Evolutionary conservation across 768 basidiomycete species (phyloP), one percentile per base, ranked within the genome.

Genomic region (Leccinum uliginosum): DNA sequence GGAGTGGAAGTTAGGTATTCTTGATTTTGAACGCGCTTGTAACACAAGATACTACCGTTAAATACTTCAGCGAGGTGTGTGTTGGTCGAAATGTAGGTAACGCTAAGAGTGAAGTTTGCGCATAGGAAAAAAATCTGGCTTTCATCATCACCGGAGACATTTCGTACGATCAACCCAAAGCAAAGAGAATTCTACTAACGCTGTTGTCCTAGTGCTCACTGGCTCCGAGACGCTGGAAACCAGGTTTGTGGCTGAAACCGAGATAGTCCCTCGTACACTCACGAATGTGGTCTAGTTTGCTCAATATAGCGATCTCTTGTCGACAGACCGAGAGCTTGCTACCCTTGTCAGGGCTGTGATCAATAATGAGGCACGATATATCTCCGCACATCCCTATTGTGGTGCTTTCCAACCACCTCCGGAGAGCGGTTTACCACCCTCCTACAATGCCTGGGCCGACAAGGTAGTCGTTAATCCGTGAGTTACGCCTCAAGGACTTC

Each of bases 91-190:
- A 21, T 21, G 8, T 34, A 8, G 40, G 11, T 19, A 45, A 51
- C 47, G 11, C 7, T 23, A 9, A 26, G 40, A 32, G 11, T 52
- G 54, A 34, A 69, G 55, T 62, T 15, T 12, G 44, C 32, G 49
- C n/a, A 34, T 53, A 86, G 85, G 74, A 75, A 2, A 76, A 88
- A 64, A 88, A 90, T 62, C 63, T 90, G 27, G 89, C 89, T 0
- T 91, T 91, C 64, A 86, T 91, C 51, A 86, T 91, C 59, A 91
- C 89, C 38, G 89, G 89, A 46, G 87, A 90, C 66, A 88, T 91
- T 62, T 85, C 84, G 88, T 89, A 68, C 49, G 84, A 75, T 46
- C 21, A 14, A 19, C n/a, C 53, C 50, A 35, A 58, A 45, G 32
- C 43, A 43, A 51, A 48, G 38, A 19, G n/a, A 45, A 30, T 53